Base-by-base conservation (phyloP, 495 filamentous ascomycete genomes). In the Hypoxylon fragiforme region DNA sequence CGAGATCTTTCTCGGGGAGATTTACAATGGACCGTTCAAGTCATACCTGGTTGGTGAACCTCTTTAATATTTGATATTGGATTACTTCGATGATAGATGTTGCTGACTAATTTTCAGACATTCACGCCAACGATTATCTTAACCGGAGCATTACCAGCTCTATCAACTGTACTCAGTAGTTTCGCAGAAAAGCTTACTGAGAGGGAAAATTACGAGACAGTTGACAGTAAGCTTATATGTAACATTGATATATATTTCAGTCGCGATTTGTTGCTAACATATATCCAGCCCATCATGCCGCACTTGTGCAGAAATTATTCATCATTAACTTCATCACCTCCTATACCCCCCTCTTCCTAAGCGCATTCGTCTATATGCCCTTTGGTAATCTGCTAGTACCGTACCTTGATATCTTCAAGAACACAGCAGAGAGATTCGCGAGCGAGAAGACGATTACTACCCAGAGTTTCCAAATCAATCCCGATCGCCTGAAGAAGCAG, bases 291-390 rank as follows among this genome's bases (percentile, higher is more conserved):
- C 90, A 97, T 56, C 85, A 95, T 55, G 79, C 82, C 2, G 86
- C 91, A 1, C 77, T 97, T 64, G 91, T 90, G 2, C 83, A 84
- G 62, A 98, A 98, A 71, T 82, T 95, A 35, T 97, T 98, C 59
- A 82, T 98, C 16, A 80, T 98, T 57, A 97, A 98, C 74, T 96
- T 97, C 64, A 94, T 98, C 65, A 96, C 91, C 9, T 97, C 94
- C 0, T 98, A 97, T 65, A 82, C 96, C 2, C 88, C 90, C 0
- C 84, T 98, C 22, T 87, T 95, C 70, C 76, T 98, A 11, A 97
- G 94, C 0, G 91, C 94, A 6, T 98, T 98, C 66, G 86, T 98
- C 46, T 98, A 98, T 60, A 89, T 98, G 18, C 95, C 94, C 0
- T 98, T 97, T 68, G 94, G 89, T 6, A 85, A 82, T 59, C 59